A percentile compares a stretch with the other conserved stretches of the same genome.
Evolutionary conservation across 768 basidiomycete genomes (phyloP).

Genomic region (Tylopilus sp.): DNA sequence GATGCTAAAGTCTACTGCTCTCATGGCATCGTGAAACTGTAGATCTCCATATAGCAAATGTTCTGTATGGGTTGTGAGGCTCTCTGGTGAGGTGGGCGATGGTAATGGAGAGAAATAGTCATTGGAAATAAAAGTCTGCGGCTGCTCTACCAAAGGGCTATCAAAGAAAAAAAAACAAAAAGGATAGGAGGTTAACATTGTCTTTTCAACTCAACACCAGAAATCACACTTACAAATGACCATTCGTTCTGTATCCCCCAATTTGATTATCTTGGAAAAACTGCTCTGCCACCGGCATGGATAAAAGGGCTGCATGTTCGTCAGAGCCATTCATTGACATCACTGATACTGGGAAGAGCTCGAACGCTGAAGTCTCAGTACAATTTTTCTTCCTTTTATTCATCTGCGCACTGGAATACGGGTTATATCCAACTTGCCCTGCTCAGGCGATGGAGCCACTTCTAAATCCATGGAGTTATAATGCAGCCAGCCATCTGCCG

Average conservation of each 20-base stretch:
- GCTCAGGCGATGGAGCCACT: no score
- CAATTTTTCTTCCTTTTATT: no score
- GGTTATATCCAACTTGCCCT: no score
- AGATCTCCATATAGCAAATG: neutral
- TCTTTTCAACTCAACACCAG: neutral
- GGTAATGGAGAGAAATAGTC: neutral
- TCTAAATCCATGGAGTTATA: no score
- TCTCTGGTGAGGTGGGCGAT: neutral
- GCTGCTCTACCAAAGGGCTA: neutral
- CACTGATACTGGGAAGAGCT: neutral
- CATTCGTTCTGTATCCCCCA: neutral
- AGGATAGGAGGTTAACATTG: conserved; percentile 7
- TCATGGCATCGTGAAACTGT: neutral
- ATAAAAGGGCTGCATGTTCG: neutral
- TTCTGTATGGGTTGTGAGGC: neutral
- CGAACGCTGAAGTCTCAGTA: no score
- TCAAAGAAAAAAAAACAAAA: neutral
- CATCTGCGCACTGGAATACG: neutral
- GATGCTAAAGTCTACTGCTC: neutral
- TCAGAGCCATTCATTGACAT: neutral
- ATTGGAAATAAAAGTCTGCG: neutral
- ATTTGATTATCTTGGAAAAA: neutral
- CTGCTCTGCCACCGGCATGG: neutral
- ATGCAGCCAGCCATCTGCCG: no score
- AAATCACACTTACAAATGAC: neutral